These are phyloP conservation scores for Leptographium radiaticola DNA, from an alignment of 2,329 filamentous ascomycete species.

Conservation along the genomic window DNA sequence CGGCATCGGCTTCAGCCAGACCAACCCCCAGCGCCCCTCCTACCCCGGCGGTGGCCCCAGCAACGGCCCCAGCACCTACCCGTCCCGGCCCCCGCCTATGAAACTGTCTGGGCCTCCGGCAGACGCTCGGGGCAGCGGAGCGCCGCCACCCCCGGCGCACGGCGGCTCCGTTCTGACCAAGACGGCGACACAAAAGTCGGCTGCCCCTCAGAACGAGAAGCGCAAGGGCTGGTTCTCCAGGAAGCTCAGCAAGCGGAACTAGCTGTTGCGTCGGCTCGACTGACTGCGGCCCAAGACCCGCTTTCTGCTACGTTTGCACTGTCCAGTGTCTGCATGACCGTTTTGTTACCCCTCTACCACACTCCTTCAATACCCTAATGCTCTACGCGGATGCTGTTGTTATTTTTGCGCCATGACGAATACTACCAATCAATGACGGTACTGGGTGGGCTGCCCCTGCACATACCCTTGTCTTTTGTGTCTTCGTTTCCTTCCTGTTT, in stretches of 20 bases:
- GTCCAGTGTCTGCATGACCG: background rate
- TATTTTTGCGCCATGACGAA: background rate
- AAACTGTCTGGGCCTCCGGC: slow-evolving; percentile 14
- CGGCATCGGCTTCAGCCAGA: slow-evolving; percentile 43
- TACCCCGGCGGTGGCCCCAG: slow-evolving; percentile 17
- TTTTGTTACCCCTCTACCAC: background rate
- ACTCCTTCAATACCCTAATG: background rate
- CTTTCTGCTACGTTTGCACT: background rate
- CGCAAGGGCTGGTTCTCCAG: slow-evolving; percentile 82
- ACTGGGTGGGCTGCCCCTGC: background rate
- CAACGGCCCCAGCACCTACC: slow-evolving; percentile 10
- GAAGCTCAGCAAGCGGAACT: slow-evolving; percentile 54
- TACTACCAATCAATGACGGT: background rate
- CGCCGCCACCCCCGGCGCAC: slow-evolving; percentile 16
- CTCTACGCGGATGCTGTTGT: background rate
- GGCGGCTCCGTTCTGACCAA: slow-evolving; percentile 11
- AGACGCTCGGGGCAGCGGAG: no score
- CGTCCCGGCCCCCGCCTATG: slow-evolving; percentile 17
- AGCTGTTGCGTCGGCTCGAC: background rate
- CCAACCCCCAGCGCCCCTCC: slow-evolving; percentile 27
- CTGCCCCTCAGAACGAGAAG: slow-evolving; percentile 43
- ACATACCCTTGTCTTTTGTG: background rate
- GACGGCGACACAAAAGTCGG: slow-evolving; percentile 16
- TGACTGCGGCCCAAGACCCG: background rate
- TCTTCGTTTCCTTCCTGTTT: background rate